phyloP scores from a whole-genome alignment of 768 basidiomycete genomes.

The Jaapia argillacea region DNA sequence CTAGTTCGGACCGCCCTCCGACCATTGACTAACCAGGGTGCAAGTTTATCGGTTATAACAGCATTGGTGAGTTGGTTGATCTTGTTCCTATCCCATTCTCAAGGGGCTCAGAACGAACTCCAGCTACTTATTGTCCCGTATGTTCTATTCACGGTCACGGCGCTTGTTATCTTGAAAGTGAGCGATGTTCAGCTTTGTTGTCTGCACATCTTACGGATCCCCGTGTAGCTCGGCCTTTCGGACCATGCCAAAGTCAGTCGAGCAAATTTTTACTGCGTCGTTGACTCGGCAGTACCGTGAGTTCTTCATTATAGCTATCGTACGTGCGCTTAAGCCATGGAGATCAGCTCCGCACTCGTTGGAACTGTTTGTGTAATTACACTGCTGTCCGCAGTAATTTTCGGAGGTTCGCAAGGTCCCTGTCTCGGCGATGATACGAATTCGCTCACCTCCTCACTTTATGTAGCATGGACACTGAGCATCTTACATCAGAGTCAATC shows the following conservation, averaged over 20 bases:
- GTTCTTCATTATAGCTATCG: background rate
- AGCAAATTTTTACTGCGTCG: background rate
- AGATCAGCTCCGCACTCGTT: no score
- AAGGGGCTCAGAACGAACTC: background rate
- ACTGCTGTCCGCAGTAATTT: constrained; percentile 2
- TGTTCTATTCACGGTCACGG: background rate
- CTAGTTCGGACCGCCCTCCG: background rate
- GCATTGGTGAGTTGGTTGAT: background rate
- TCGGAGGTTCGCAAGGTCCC: constrained; percentile 4
- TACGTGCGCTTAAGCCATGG: background rate
- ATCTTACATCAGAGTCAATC: constrained; percentile 4
- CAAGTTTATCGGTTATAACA: background rate
- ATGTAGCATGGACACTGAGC: constrained; percentile 7
- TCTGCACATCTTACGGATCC: background rate
- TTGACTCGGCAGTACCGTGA: background rate
- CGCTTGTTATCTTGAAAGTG: background rate
- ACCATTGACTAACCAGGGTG: background rate
- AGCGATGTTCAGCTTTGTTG: background rate
- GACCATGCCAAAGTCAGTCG: background rate
- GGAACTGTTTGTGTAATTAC: background rate
- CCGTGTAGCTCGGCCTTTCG: background rate
- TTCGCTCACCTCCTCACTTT: background rate
- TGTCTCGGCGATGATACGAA: background rate
- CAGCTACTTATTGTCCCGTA: background rate
- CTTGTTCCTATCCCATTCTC: background rate